Evolutionary conservation across 1,284 basidiomycete genomes (phyloP), one percentile per base, ranked within the genome.

Genomic region (Pyrrhoderma noxium): DNA sequence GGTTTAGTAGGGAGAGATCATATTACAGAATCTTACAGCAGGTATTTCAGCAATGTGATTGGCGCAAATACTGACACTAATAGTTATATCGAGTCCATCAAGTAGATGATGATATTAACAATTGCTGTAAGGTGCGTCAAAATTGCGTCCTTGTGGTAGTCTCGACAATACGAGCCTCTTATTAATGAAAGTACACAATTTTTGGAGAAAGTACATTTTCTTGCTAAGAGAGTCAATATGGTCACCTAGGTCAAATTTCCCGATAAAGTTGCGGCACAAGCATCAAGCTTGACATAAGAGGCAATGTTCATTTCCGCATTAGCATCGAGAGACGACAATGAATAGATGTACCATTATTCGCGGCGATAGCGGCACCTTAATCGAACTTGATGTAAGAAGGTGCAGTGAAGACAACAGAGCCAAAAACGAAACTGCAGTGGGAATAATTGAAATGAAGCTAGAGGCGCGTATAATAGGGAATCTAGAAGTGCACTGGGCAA

Each of bases 131-230:
- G 42, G 21, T 43, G 36, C 8, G 41, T 41, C 21, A 7, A 25
- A 8, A 51, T 51, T 3, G 16, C 37, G 18, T 36, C 49, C 41
- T 27, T 38, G 49, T 51, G 23, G 49, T 41, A 38, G 27, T 51
- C 34, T 44, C 18, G n/a, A 8, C 21, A 3, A 31, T 44, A 8
- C 43, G 23, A 35, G 34, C 7, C 16, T 42, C 49, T 51, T 11
- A 11, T 21, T 2, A 21, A 1, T n/a, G 9, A 8, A 21, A 23
- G 22, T 16, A 19, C 9, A 23, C 9, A 3, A 25, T 31, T 9
- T 11, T 23, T 27, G 34, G 18, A 16, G 25, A 22, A 49, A 37
- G 14, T 7, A 22, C 34, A 11, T 21, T 19, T 25, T 37, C 38
- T 36, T 36, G 18, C 35, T 16, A 9, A 2, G 31, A 23, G 34